Percentiles rank a stretch among this genome's conserved stretches.
These are phyloP conservation scores for Fraxinus velutina DNA, from an alignment of 305 asterid genomes.

Conservation along the genomic window DNA sequence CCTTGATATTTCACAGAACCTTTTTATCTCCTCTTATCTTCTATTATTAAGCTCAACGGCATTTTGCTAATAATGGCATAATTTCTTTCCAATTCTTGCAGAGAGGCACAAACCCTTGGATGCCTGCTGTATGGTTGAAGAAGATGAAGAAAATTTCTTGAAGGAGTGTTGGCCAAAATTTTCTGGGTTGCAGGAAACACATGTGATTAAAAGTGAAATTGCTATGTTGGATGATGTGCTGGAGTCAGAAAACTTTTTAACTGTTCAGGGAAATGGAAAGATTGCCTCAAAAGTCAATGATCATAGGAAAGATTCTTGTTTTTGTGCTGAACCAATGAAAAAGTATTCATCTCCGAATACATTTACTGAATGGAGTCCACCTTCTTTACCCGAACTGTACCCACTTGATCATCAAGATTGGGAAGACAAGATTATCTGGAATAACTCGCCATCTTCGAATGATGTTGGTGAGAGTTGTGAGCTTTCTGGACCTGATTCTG, in stretches of 20 bases:
- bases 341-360: constrained; percentile 35
- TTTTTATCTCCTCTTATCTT: constrained; percentile 16
- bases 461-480: constrained; percentile 69
- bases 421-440: constrained; percentile 95
- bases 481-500: constrained; percentile 82
- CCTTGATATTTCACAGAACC: constrained; percentile 13
- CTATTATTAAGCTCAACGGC: constrained; percentile 12
- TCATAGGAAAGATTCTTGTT: constrained; percentile 51
- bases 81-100: constrained; percentile 29
- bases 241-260: constrained; percentile 38
- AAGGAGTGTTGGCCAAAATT: constrained; percentile 62
- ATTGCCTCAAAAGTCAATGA: constrained; percentile 32
- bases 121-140: constrained; percentile 65
- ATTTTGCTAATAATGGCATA: constrained; percentile 23
- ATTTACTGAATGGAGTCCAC: constrained; percentile 42
- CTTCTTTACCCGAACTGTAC: constrained; percentile 46
- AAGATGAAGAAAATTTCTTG: constrained; percentile 79
- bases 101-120: constrained; percentile 72
- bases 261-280: constrained; percentile 35
- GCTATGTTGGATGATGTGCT: constrained; percentile 35
- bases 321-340: constrained; percentile 66
- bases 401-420: constrained; percentile 95
- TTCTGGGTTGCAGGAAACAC: constrained; percentile 51
- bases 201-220: constrained; percentile 35
- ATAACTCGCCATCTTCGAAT: constrained; percentile 59